These are phyloP conservation scores for Amyloporia xantha DNA, from an alignment of 768 basidiomycete genomes.

Conservation along the genomic window DNA sequence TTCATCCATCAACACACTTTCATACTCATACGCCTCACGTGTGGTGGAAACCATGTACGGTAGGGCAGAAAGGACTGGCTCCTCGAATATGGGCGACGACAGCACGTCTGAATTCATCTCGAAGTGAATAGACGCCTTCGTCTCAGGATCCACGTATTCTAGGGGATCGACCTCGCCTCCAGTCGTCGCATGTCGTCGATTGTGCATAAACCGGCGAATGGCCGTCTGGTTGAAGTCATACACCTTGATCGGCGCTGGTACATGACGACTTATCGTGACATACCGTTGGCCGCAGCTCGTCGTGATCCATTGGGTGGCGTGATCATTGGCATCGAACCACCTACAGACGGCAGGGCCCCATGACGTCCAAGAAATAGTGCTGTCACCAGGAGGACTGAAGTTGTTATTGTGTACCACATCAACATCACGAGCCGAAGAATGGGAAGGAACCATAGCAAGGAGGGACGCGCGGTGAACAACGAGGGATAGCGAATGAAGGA, in stretches of 20 bases:
- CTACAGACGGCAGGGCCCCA: slow-evolving; percentile 22
- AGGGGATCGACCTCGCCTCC: background rate
- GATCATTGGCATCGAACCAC: slow-evolving; percentile 19
- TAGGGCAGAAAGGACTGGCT: slow-evolving; percentile 14
- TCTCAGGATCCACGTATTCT: background rate
- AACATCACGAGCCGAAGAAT: no score
- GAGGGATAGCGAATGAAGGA: slow-evolving; percentile 15
- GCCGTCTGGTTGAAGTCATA: slow-evolving; percentile 20
- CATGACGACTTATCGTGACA: slow-evolving; percentile 5
- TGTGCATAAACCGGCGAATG: slow-evolving; percentile 2
- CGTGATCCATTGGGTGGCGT: slow-evolving; percentile 25
- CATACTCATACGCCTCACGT: slow-evolving; percentile 10
- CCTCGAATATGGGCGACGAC: slow-evolving; percentile 11
- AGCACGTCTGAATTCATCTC: background rate
- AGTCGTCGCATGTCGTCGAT: background rate
- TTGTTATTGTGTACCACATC: background rate
- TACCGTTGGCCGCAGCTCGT: slow-evolving; percentile 26
- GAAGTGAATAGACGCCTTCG: background rate
- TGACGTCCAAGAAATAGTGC: slow-evolving; percentile 9
- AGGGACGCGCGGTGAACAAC: slow-evolving; percentile 20
- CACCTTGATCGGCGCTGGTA: slow-evolving; percentile 10
- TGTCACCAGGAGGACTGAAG: background rate
- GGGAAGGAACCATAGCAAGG: slow-evolving; percentile 1
- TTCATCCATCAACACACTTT: slow-evolving; percentile 24
- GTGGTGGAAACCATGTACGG: slow-evolving; percentile 20